phyloP scores from a whole-genome alignment of 768 basidiomycete species.

The Termitomyces sp. region DNA sequence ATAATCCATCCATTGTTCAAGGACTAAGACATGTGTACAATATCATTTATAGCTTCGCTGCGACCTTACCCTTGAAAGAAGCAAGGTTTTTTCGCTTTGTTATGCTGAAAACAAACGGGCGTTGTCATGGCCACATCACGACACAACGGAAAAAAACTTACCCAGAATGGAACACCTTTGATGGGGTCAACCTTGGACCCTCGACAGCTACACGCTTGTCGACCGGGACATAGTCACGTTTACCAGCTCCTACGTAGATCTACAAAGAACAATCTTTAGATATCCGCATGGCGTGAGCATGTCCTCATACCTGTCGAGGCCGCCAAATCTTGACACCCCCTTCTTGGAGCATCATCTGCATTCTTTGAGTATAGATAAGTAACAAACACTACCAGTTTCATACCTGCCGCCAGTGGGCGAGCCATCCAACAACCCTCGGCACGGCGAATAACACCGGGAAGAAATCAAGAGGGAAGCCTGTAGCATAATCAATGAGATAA shows the following conservation, averaged over 20 bases:
- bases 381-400: not conserved
- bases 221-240: slow-evolving; percentile 71
- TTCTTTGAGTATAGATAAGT: not conserved
- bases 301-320: slow-evolving; percentile 60
- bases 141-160: slow-evolving; percentile 31
- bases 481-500: slow-evolving; percentile 2
- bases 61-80: slow-evolving; percentile 48
- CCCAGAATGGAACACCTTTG: slow-evolving; percentile 69
- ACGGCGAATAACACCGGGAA: slow-evolving; percentile 94
- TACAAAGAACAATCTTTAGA: slow-evolving; percentile 19
- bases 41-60: slow-evolving; percentile 34
- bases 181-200: slow-evolving; percentile 55
- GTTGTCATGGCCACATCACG: slow-evolving; percentile 35
- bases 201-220: slow-evolving; percentile 53
- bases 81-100: slow-evolving; percentile 65
- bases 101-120: slow-evolving; percentile 35
- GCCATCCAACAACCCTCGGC: slow-evolving; percentile 89
- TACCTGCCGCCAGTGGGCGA: slow-evolving; percentile 89
- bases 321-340: slow-evolving; percentile 94
- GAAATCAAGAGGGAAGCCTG: slow-evolving; percentile 90
- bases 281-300: not conserved
- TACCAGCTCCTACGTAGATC: slow-evolving; percentile 75
- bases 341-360: slow-evolving; percentile 84
- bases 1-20: slow-evolving; percentile 2
- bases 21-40: not conserved